Evolutionary conservation across 2,329 filamentous ascomycete species (phyloP), one percentile per base, ranked within the genome.

Genomic region (Colletotrichum chrysophilum): DNA sequence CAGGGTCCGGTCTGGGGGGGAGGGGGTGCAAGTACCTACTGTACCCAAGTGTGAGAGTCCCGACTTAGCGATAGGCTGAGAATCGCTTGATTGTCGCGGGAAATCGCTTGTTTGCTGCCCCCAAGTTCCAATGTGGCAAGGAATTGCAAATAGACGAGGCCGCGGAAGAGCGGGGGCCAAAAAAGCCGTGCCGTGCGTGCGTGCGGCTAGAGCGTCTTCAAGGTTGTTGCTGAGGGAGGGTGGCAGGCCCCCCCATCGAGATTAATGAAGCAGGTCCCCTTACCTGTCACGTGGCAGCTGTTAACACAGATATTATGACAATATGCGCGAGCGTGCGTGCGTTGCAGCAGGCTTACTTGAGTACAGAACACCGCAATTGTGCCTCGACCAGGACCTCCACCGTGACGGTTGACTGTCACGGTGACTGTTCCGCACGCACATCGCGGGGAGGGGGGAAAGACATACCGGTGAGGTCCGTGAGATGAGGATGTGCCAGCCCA

Each of bases 21-120:
- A 30, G 55, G 55, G 55, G 16, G 55, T 30, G 55, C 26, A 30
- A 30, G 55, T 30, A 21, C 36, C 16, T 38, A 38, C 24, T 30
- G 24, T 21, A 13, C 43, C 43, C 43, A 13, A 52, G 43, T 62
- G 58, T 62, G 4, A 32, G 18, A 62, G 34, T 36, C 61, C 61
- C 61, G 61, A 48, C 36, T 67, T 72, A 55, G 68, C 65, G 65
- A 76, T 43, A 74, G 69, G 60, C 74, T 61, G 36, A 58, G 65
- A 69, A 38, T 64, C n/a, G 32, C 30, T 24, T 32, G 60, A 24
- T 68, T 75, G 38, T 75, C 68, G 66, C 56, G 38, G 73, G 52
- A 58, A 65, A 62, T 78, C 77, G 77, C 77, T 78, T 78, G 75
- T 78, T 78, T 78, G 68, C 75, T 78, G 77, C 75, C 77, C 77